Evolutionary conservation across 768 basidiomycete genomes (phyloP).

Genomic region (Termitomyces sp.): DNA sequence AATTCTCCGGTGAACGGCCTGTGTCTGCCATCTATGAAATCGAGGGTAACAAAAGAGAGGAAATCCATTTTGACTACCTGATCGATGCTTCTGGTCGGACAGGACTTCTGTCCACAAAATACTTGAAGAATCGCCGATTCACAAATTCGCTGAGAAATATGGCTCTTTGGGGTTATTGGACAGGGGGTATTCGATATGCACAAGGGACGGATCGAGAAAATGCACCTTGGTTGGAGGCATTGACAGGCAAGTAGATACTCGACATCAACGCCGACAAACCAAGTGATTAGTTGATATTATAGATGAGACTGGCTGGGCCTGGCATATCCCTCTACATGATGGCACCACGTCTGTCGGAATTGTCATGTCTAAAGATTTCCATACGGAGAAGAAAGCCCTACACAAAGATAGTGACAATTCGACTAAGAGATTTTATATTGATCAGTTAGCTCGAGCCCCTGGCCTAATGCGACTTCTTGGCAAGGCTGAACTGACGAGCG

Average conservation of each 20-base stretch:
- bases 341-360: slow-evolving; percentile 46
- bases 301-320: slow-evolving; percentile 54
- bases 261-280: too few relatives aligned
- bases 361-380: slow-evolving; percentile 35
- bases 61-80: slow-evolving; percentile 52
- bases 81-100: slow-evolving; percentile 59
- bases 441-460: slow-evolving; percentile 11
- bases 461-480: not conserved
- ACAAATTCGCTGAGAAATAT: slow-evolving; percentile 51
- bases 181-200: slow-evolving; percentile 37
- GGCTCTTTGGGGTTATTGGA: slow-evolving; percentile 70
- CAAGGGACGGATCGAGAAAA: slow-evolving; percentile 36
- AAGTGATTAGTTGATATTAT: too few relatives aligned
- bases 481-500: not conserved
- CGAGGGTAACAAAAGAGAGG: slow-evolving; percentile 24
- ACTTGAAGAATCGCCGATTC: slow-evolving; percentile 50
- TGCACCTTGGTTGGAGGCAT: slow-evolving; percentile 49
- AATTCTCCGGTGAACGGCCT: slow-evolving; percentile 28
- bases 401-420: slow-evolving; percentile 13
- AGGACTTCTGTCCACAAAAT: slow-evolving; percentile 55
- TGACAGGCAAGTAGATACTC: slow-evolving; percentile 35
- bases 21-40: slow-evolving; percentile 1
- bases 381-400: slow-evolving; percentile 27
- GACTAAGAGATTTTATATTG: slow-evolving; percentile 32
- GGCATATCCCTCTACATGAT: slow-evolving; percentile 51